These are phyloP conservation scores for Bolboschoenoplectus hybrid DNA, from an alignment of 202 grass and related monocot species.

Conservation along the genomic window DNA sequence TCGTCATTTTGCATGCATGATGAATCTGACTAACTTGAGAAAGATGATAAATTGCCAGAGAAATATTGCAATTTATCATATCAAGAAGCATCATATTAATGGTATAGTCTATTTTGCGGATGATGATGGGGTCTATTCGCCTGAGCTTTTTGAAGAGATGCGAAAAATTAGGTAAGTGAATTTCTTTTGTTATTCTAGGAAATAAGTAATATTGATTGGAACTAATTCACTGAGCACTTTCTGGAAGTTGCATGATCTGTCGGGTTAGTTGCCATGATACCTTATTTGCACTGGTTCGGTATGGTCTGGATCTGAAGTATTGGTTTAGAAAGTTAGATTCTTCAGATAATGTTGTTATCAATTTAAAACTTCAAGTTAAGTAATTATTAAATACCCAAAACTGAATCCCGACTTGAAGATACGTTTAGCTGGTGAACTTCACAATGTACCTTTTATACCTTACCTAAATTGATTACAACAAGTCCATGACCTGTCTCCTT, in stretches of 20 bases:
- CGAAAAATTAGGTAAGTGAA: conserved; percentile 72
- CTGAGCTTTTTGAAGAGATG: conserved; percentile 90
- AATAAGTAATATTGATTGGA: not conserved
- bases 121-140: conserved; percentile 74
- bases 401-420: not conserved
- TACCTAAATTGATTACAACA: not conserved
- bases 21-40: conserved; percentile 62
- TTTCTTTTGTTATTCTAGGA: not conserved
- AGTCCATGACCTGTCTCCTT: not conserved
- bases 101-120: conserved; percentile 94
- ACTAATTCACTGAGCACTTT: not conserved
- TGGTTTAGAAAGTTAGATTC: not conserved
- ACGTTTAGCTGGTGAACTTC: conserved; percentile 10
- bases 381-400: not conserved
- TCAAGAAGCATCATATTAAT: conserved; percentile 93
- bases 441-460: not conserved
- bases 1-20: conserved; percentile 83
- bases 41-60: conserved; percentile 76
- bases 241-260: not conserved
- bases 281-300: not conserved
- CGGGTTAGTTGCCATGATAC: not conserved
- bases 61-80: conserved; percentile 85
- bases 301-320: not conserved
- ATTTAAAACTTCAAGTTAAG: not conserved
- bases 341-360: not conserved